phyloP scores from a whole-genome alignment of 371 early-diverging fungal genomes.

The Saksenaea oblongispora region DNA sequence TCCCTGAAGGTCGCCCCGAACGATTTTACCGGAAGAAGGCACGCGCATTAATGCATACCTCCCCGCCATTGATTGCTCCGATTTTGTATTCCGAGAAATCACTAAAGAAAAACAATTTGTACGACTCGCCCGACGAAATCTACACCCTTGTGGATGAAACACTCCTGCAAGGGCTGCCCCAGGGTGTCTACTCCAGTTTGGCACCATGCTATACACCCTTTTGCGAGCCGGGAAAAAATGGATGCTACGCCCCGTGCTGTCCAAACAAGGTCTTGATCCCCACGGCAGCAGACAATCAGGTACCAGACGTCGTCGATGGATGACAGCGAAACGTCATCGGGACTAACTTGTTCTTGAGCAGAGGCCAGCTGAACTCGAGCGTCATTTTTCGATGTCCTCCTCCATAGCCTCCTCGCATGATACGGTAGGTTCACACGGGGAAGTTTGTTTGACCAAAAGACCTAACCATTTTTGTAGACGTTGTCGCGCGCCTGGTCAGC shows the following conservation, averaged over 20 bases:
- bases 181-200: conserved; percentile 30
- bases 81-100: conserved; percentile 40
- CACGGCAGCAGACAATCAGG: not conserved
- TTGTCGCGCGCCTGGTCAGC: conserved; percentile 65
- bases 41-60: conserved; percentile 25
- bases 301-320: too few relatives aligned
- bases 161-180: conserved; percentile 11
- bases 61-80: conserved; percentile 35
- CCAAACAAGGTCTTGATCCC: conserved; percentile 21
- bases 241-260: conserved; percentile 40
- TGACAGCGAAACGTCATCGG: too few relatives aligned
- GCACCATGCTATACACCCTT: conserved; percentile 32
- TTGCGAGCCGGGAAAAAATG: conserved; percentile 25
- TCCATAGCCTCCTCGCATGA: conserved; percentile 34
- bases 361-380: not conserved
- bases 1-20: conserved; percentile 11
- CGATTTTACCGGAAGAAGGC: conserved; percentile 20
- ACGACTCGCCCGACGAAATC: conserved; percentile 35
- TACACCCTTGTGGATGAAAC: conserved; percentile 32
- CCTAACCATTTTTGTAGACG: conserved; percentile 24
- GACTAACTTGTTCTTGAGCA: not conserved
- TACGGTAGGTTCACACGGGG: conserved; percentile 24
- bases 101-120: conserved; percentile 32
- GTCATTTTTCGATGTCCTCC: conserved; percentile 23
- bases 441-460: not conserved